Percentiles rank a stretch among this genome's conserved stretches.
These are phyloP conservation scores for Gaeumannomyces tritici DNA, from an alignment of 2,329 filamentous ascomycete genomes.

Conservation along the genomic window DNA sequence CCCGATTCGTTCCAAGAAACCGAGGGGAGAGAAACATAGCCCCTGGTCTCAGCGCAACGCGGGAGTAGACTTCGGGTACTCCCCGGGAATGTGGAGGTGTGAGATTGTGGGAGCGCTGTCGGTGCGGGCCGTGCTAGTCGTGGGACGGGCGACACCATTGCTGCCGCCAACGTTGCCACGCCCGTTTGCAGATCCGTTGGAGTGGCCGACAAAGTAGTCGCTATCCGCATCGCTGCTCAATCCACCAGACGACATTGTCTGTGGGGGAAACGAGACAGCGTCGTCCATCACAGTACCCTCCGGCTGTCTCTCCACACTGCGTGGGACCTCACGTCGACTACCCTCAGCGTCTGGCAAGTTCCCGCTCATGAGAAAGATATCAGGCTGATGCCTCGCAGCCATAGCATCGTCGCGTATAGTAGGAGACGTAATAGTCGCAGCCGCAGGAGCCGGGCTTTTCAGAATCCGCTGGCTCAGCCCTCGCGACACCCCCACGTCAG, in stretches of 20 bases:
- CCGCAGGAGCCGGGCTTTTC: neutral
- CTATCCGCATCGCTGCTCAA: neutral
- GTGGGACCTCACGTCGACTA: neutral
- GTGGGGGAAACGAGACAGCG: neutral
- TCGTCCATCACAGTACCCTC: neutral
- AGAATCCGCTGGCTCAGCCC: neutral
- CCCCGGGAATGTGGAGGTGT: slow-evolving; percentile 60
- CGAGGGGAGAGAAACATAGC: no score
- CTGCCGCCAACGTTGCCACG: neutral
- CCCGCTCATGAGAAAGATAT: neutral
- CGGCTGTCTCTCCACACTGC: neutral
- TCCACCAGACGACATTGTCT: neutral
- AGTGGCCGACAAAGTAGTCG: neutral
- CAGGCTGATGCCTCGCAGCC: neutral
- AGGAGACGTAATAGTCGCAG: neutral
- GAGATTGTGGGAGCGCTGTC: slow-evolving; percentile 47
- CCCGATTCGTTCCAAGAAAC: neutral
- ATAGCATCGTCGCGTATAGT: neutral
- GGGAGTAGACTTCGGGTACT: slow-evolving; percentile 40
- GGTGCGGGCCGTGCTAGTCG: slow-evolving; percentile 17
- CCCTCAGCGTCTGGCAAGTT: neutral
- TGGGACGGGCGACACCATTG: slow-evolving; percentile 5
- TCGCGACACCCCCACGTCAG: neutral
- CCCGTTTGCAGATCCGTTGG: neutral
- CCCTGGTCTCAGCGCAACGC: neutral